Evolutionary conservation across 805 yeast genomes (phyloP).

Genomic region (Yarrowia porcina): DNA sequence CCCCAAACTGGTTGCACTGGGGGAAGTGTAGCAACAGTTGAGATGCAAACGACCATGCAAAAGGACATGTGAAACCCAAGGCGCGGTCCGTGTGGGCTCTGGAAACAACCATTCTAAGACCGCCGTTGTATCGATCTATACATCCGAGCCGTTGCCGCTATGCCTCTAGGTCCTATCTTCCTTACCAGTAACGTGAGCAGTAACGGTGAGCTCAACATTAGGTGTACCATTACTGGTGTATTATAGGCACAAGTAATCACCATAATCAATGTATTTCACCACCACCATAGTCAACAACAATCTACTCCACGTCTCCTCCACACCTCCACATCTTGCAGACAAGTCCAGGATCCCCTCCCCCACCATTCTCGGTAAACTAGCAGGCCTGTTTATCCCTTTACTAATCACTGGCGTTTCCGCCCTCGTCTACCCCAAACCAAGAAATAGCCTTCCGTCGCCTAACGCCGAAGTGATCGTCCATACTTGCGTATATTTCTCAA

Average conservation of each 20-base stretch:
- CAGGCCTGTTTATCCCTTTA: not conserved
- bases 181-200: too few relatives aligned
- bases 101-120: not conserved
- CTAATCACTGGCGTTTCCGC: not conserved
- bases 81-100: too few relatives aligned
- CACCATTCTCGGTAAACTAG: not conserved
- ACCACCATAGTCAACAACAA: too few relatives aligned
- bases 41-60: not conserved
- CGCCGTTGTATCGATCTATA: not conserved
- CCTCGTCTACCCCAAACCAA: not conserved
- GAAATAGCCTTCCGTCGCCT: not conserved
- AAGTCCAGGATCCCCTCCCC: not conserved
- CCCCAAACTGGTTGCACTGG: conserved; percentile 5
- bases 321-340: not conserved
- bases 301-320: too few relatives aligned
- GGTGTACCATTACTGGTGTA: too few relatives aligned
- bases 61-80: not conserved
- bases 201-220: too few relatives aligned
- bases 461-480: conserved; percentile 8
- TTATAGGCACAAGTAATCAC: too few relatives aligned
- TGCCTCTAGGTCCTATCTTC: too few relatives aligned
- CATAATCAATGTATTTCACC: too few relatives aligned
- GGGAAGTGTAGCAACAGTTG: not conserved
- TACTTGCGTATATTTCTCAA: not conserved
- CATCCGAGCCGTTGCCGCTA: not conserved